Conservation (phyloP, 2,329 filamentous ascomycete species). For the Didymella exigua region DNA sequence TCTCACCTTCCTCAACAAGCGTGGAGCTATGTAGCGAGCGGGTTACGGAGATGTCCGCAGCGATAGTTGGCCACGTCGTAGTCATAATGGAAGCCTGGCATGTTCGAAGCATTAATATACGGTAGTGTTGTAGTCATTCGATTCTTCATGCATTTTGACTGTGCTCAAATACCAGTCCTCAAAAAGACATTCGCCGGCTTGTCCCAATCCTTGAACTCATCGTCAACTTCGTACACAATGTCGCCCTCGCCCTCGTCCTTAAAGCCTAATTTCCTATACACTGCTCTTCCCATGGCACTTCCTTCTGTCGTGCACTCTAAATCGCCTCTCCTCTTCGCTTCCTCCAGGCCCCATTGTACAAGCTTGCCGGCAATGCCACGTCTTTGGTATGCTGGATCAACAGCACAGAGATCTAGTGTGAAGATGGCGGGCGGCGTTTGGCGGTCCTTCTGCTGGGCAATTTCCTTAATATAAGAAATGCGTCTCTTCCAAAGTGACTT, state of each 20-base stretch:
- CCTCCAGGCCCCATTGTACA: conserved; percentile 42
- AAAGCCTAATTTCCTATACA: conserved; percentile 43
- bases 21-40: conserved; percentile 22
- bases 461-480: conserved; percentile 47
- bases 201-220: conserved; percentile 39
- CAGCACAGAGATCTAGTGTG: conserved; percentile 53
- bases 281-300: conserved; percentile 42
- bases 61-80: conserved; percentile 9
- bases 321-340: conserved; percentile 42
- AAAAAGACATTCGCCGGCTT: conserved; percentile 46
- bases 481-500: conserved; percentile 52
- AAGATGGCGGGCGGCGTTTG: conserved; percentile 54
- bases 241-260: conserved; percentile 39
- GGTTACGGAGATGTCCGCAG: conserved; percentile 24
- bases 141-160: not conserved
- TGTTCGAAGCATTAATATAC: not conserved
- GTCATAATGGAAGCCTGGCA: conserved; percentile 4
- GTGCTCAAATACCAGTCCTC: conserved; percentile 31
- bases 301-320: conserved; percentile 47
- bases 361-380: conserved; percentile 46
- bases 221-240: conserved; percentile 41
- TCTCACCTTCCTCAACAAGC: conserved; percentile 42
- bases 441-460: conserved; percentile 34
- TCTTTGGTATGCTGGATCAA: conserved; percentile 61
- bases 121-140: not conserved